phyloP scores from a whole-genome alignment of 1,139 yeast species.

The Hemisphaericaspora xylofermentans region DNA sequence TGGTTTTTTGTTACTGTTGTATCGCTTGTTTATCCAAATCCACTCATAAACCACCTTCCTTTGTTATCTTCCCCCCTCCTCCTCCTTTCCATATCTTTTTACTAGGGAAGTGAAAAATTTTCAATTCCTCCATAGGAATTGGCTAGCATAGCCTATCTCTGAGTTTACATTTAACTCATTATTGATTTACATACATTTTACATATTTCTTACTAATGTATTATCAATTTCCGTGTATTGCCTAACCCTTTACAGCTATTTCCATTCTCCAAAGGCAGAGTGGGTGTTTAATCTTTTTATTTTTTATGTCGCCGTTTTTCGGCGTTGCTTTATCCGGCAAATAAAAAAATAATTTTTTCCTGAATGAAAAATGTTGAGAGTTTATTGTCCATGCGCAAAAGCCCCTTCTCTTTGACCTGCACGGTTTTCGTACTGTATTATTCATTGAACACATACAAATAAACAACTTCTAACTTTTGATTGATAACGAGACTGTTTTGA shows the following conservation, averaged over 20 bases:
- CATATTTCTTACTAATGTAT: not conserved
- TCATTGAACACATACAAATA: too few relatives aligned
- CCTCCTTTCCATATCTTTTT: not conserved
- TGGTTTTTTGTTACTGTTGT: not conserved
- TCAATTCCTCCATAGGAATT: too few relatives aligned
- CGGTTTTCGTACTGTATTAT: too few relatives aligned
- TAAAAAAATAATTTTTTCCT: too few relatives aligned
- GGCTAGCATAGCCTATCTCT: too few relatives aligned
- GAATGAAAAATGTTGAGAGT: too few relatives aligned
- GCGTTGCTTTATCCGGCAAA: constrained; percentile 3
- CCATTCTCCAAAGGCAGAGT: not conserved
- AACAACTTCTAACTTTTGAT: too few relatives aligned
- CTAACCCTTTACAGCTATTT: not conserved
- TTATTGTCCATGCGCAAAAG: too few relatives aligned
- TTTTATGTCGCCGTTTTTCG: constrained; percentile 2
- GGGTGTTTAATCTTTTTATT: not conserved
- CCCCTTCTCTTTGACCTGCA: too few relatives aligned
- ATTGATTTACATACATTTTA: not conserved
- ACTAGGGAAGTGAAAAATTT: too few relatives aligned
- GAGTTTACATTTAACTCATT: not conserved
- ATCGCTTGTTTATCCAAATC: not conserved
- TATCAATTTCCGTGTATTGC: not conserved
- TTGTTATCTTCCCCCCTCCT: constrained; percentile 1
- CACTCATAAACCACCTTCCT: constrained; percentile 4
- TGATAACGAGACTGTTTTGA: too few relatives aligned